Conservation (phyloP, 2,329 filamentous ascomycete species). For the Tolypocladium inflatum region DNA sequence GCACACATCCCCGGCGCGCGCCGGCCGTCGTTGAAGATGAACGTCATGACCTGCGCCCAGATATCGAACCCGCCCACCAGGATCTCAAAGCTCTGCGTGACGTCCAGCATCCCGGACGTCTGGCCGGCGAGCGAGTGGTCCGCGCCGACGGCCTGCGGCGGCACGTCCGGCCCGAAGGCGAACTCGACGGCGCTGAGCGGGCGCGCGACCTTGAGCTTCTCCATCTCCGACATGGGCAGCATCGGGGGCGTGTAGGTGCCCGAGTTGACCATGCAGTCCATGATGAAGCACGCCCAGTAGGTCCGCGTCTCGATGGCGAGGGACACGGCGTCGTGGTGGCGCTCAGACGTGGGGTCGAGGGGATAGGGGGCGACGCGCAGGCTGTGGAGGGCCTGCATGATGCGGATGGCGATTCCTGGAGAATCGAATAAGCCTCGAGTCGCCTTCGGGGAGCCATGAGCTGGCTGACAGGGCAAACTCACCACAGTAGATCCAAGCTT, state of each 20-base stretch:
- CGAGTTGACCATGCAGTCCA: conserved; percentile 33
- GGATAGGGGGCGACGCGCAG: conserved; percentile 16
- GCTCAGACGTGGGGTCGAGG: conserved; percentile 13
- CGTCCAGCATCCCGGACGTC: conserved; percentile 11
- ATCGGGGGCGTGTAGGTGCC: conserved; percentile 28
- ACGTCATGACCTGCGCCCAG: conserved; percentile 29
- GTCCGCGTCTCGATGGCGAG: conserved; percentile 26
- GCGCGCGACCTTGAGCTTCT: conserved; percentile 19
- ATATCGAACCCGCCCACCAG: conserved; percentile 34
- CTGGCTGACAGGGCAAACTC: background rate
- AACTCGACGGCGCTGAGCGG: conserved; percentile 25
- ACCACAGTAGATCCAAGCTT: conserved; percentile 32
- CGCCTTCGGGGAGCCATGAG: background rate
- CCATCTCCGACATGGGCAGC: conserved; percentile 24
- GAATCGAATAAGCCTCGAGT: background rate
- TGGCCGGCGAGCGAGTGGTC: conserved; percentile 2
- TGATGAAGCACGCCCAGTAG: conserved; percentile 35
- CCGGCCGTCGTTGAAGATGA: conserved; percentile 31
- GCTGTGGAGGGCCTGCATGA: conserved; percentile 26
- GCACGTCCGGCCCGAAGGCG: conserved; percentile 23
- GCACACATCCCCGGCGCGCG: conserved; percentile 27
- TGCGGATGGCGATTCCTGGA: conserved; percentile 25
- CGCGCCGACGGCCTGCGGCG: conserved; percentile 2
- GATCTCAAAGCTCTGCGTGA: conserved; percentile 21
- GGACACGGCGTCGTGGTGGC: conserved; percentile 10